A percentile compares a stretch with the other conserved stretches of the same genome.
These are phyloP conservation scores for Yamadazyma blattariae DNA, from an alignment of 1,139 yeast species.

Conservation along the genomic window DNA sequence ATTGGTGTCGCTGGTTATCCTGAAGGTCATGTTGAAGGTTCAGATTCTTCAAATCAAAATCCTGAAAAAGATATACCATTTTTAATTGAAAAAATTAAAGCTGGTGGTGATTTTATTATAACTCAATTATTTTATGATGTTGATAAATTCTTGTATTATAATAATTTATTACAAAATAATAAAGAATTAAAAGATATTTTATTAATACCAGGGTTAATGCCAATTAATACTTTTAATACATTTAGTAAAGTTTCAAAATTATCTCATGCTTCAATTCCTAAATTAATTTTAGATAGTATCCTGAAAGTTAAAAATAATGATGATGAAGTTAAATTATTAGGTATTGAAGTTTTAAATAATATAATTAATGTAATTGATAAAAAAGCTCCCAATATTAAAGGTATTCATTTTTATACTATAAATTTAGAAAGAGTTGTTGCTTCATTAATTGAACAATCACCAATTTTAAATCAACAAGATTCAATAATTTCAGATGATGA, in stretches of 20 bases:
- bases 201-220: slow-evolving; percentile 91
- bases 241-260: slow-evolving; percentile 87
- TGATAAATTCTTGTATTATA: slow-evolving; percentile 39
- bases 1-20: slow-evolving; percentile 95
- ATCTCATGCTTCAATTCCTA: slow-evolving; percentile 86
- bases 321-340: slow-evolving; percentile 77
- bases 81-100: slow-evolving; percentile 51
- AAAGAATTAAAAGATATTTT: slow-evolving; percentile 46
- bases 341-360: slow-evolving; percentile 69
- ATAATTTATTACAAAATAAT: slow-evolving; percentile 26
- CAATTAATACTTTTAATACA: slow-evolving; percentile 85
- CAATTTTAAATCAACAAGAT: slow-evolving; percentile 37
- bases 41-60: slow-evolving; percentile 60
- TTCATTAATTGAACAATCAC: slow-evolving; percentile 66
- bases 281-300: slow-evolving; percentile 34
- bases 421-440: slow-evolving; percentile 92
- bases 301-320: slow-evolving; percentile 71
- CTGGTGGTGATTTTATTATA: slow-evolving; percentile 46
- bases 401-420: slow-evolving; percentile 87
- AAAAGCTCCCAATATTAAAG: slow-evolving; percentile 57
- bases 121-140: slow-evolving; percentile 47
- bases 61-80: slow-evolving; percentile 66
- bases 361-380: slow-evolving; percentile 57
- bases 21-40: slow-evolving; percentile 91
- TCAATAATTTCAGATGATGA: slow-evolving; percentile 1